A percentile compares a stretch with the other conserved stretches of the same genome.
These are phyloP conservation scores for Ophidiomyces ophidiicola DNA, from an alignment of 2,329 filamentous ascomycete species.

Conservation along the genomic window DNA sequence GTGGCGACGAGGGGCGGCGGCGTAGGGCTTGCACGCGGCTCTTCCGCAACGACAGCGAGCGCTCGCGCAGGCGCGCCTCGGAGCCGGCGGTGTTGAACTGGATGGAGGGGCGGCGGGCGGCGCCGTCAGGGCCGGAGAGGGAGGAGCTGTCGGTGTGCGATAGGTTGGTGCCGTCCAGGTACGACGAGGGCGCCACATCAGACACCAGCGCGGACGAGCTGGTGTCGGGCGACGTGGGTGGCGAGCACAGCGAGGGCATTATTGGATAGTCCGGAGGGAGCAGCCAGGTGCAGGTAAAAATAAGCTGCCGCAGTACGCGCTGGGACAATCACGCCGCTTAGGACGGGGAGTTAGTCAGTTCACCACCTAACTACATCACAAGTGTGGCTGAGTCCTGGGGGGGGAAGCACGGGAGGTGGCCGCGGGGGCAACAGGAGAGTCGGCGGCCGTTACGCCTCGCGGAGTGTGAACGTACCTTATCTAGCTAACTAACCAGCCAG, in stretches of 20 bases:
- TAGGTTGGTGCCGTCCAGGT: conserved; percentile 6
- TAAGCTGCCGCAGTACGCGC: conserved; percentile 6
- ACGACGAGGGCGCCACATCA: conserved; percentile 11
- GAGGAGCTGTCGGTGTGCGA: conserved; percentile 5
- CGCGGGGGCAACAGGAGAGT: not conserved
- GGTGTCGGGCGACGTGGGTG: conserved; percentile 15
- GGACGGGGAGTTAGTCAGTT: conserved; percentile 1
- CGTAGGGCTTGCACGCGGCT: conserved; percentile 18
- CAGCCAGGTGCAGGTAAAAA: too few species aligned
- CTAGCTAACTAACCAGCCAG: too few species aligned
- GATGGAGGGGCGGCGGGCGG: conserved; percentile 26
- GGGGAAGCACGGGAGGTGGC: not conserved
- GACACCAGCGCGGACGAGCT: conserved; percentile 14
- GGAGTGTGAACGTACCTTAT: too few species aligned
- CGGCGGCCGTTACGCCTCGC: too few species aligned
- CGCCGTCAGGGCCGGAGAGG: conserved; percentile 9
- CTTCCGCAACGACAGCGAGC: conserved; percentile 20
- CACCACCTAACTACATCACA: too few species aligned
- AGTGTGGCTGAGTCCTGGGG: conserved; percentile 10
- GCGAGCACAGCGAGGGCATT: conserved; percentile 14
- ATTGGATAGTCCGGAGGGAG: too few species aligned
- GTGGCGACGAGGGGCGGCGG: conserved; percentile 26
- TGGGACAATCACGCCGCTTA: conserved; percentile 2
- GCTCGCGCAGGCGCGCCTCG: conserved; percentile 22
- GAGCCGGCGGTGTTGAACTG: conserved; percentile 27